Evolutionary conservation across 2,329 filamentous ascomycete species (phyloP), one percentile per base, ranked within the genome.

Genomic region (Trichothecium roseum): DNA sequence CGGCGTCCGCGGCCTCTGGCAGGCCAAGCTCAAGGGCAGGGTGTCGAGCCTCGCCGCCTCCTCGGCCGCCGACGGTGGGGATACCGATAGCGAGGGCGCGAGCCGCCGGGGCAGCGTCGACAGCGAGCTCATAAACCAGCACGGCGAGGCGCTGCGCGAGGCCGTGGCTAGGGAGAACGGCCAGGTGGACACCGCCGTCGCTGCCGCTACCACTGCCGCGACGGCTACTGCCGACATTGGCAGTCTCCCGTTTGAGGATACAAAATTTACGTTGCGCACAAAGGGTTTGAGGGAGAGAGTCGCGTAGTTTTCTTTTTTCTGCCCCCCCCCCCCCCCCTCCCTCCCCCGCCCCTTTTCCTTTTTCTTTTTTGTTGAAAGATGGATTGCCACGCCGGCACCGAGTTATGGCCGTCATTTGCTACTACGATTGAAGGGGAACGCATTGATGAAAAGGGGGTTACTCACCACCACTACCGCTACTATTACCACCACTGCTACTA

Each of bases 1-100:
- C 10, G 76, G 75, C 8, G 68, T 81, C 0, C 59, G 74, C 18
- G 76, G 75, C 0, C 52, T 81, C 3, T 70, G 72, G 60, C 62
- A 62, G 0, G 70, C 71, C 0, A 55, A 66, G 22, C 45, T 69
- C 18, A 62, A 60, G 28, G 56, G 60, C 14, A 48, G 56, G 32
- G 51, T 2, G 48, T 44, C 12, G 43, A 54, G 14, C 38, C 37
- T 49, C 46, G 3, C 43, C 44, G 9, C 41, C 48, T 44, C 5
- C 48, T 61, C 8, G 30, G 17, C n/a, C 13, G 30, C 13, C 17
- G 31, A 2, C 8, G 31, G 17, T 20, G 16, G 14, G 6, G 28
- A 20, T 26, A 18, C 28, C 3, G 29, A 59, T 29, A 46, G 56
- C 24, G 54, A 51, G 1, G 55, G 55, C 1, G 55, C 52, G 0